Percentiles rank a stretch among this genome's conserved stretches.
phyloP scores from a whole-genome alignment of 169 alveolate genomes.

The Plasmodium coatneyi region DNA sequence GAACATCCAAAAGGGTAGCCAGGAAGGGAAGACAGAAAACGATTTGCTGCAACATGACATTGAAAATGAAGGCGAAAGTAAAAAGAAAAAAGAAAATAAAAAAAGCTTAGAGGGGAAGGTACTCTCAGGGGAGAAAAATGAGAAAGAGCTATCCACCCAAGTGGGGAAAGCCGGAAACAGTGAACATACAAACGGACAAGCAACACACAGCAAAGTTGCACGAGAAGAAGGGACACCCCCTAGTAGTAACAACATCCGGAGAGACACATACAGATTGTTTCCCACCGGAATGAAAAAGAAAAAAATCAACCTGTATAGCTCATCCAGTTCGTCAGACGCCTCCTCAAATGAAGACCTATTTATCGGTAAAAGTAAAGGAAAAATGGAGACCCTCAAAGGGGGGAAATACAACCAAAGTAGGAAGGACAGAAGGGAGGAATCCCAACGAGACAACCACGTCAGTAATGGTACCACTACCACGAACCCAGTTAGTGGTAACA shows the following conservation, averaged over 20 bases:
- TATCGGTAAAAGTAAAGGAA: background rate
- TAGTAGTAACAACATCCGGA: background rate
- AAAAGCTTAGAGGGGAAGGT: background rate
- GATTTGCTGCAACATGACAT: background rate
- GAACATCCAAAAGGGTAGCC: slow-evolving; percentile 26
- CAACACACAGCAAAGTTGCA: background rate
- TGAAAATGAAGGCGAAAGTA: background rate
- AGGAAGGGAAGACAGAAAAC: slow-evolving; percentile 28
- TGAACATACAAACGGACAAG: background rate
- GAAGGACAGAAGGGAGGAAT: slow-evolving; percentile 9
- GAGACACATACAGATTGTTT: background rate
- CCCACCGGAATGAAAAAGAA: background rate
- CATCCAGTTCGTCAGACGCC: background rate
- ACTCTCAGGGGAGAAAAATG: background rate
- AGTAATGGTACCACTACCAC: background rate
- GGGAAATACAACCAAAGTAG: background rate
- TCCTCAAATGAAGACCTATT: background rate
- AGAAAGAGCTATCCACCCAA: background rate
- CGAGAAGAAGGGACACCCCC: background rate
- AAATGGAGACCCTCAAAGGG: background rate
- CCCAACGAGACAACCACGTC: background rate
- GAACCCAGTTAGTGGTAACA: slow-evolving; percentile 44
- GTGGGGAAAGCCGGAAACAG: background rate
- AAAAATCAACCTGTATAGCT: background rate
- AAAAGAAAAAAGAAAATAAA: slow-evolving; percentile 3